Evolutionary conservation across 768 basidiomycete genomes (phyloP).

Genomic region (Leucocoprinus leucothites): DNA sequence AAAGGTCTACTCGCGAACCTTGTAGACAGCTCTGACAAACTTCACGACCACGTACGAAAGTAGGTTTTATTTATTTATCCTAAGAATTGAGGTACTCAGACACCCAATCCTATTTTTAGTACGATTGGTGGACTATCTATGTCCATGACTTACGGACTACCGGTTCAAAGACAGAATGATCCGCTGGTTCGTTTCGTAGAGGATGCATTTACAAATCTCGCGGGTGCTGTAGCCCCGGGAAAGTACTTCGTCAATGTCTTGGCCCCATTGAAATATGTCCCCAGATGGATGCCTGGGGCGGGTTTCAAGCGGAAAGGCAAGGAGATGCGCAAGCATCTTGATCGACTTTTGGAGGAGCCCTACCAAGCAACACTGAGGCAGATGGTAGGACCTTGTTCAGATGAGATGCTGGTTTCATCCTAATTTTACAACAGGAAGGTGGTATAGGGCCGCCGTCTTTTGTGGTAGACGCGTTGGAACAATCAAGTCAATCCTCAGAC

Average conservation of each 20-base stretch:
- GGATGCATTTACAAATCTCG: neutral
- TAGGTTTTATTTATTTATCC: neutral
- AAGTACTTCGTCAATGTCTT: slow-evolving; percentile 9
- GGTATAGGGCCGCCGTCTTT: neutral
- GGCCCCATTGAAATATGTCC: slow-evolving; percentile 3
- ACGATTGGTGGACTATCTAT: neutral
- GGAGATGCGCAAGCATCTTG: neutral
- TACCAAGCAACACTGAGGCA: neutral
- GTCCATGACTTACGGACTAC: slow-evolving; percentile 10
- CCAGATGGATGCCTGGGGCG: slow-evolving; percentile 13
- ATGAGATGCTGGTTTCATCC: too few species aligned
- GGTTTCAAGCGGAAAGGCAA: slow-evolving; percentile 4
- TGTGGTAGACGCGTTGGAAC: neutral
- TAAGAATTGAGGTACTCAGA: neutral
- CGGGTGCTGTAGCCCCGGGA: neutral
- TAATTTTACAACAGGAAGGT: neutral
- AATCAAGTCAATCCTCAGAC: neutral
- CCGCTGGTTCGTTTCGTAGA: neutral
- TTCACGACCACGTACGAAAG: slow-evolving; percentile 2
- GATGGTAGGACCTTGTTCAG: neutral
- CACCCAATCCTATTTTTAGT: neutral
- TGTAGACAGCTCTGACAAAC: neutral
- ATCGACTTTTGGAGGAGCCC: neutral
- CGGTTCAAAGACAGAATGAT: slow-evolving; percentile 1
- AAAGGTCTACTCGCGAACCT: slow-evolving; percentile 4